Evolutionary conservation across 805 yeast genomes (phyloP), one percentile per base, ranked within the genome.

Genomic region (Saccharomycopsis oosterbeekiorum): DNA sequence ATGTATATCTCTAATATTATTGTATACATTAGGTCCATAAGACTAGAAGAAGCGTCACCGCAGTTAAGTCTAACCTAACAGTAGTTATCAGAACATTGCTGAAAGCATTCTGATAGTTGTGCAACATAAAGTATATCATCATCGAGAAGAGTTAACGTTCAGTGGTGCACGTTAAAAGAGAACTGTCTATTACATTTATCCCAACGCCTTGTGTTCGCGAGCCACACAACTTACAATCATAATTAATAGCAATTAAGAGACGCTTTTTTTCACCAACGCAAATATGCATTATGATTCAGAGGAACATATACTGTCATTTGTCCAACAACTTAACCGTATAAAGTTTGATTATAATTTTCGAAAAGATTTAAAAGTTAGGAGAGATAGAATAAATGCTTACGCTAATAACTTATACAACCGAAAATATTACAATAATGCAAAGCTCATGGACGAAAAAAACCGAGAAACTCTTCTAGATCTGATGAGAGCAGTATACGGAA

Each of bases 401-500:
- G 1, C 53, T 10, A 14, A 15, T 5, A 47, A 47, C 8, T 15
- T 56, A 12, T 3, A 26, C 5, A 8, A 19, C 11, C 15, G 21
- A 2, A n/a, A 26, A 12, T 56, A 40, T 11, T 42, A 40, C 34
- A 17, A 42, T 10, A 56, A 56, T 24, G 6, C 17, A 4, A 41
- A 40, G 9, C 36, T 56, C 9, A 19, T n/a, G 36, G 21, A 37
- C 36, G n/a, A 41, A 5, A 14, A 39, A 4, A 39, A 29, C 14
- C 64, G 29, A 12, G 56, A 41, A 3, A 19, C 12, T 9, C 19
- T 61, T 17, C 29, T 58, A 8, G 6, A 56, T 17, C 42, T 51
- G 26, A 47, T 61, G 57, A 43, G 41, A 17, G 11, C 17, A 29
- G 63, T 62, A 59, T 66, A 67, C 39, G 41, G 67, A 1, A 67